Base-by-base conservation (phyloP, 352 stramenopile genomes). In the Plasmopara halstedii region DNA sequence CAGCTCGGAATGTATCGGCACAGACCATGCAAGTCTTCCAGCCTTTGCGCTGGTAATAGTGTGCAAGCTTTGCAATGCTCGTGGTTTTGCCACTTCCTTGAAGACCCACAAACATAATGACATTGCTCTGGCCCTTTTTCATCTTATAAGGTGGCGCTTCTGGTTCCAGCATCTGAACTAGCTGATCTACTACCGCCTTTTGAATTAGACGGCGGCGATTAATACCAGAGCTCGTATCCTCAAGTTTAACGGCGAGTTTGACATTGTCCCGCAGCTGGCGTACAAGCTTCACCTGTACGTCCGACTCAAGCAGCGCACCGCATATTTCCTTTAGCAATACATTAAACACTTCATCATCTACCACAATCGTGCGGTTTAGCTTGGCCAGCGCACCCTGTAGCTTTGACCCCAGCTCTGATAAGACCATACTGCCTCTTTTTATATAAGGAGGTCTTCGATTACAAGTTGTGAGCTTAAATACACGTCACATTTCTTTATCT, bases 21-120 rank as follows among this genome's bases (percentile, higher is more conserved):
- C 97, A 99, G 4, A 99, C 96, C 96, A 99, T 99, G 57, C 85
- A 96, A 27, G 90, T 98, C 73, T 98, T 98, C 92, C 89, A 99
- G 13, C 89, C 94, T 43, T 97, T 97, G 42, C 89, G 76, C 62
- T 98, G 88, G 66, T 99, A 99, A 53, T 99, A 97, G 67, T 99
- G 88, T 25, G 96, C 97, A 62, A 97, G 99, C 70, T 99, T 99
- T 54, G 95, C 96, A 65, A 99, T 99, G 42, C 95, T 98, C 19
- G 97, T 99, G 41, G 97, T 99, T 73, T 99, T 99, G 20, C 97
- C 97, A 29, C 91, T 96, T 13, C 97, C 97, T 67, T 98, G 90
- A 15, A 68, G 58, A 25, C 85, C 88, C 17, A 97, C 88, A 70
- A 96, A 96, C 87, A 96, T 97, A 54, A 96, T 76, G 34, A 96